Evolutionary conservation across 352 stramenopile species (phyloP).

Genomic region (Pythium oligandrum): DNA sequence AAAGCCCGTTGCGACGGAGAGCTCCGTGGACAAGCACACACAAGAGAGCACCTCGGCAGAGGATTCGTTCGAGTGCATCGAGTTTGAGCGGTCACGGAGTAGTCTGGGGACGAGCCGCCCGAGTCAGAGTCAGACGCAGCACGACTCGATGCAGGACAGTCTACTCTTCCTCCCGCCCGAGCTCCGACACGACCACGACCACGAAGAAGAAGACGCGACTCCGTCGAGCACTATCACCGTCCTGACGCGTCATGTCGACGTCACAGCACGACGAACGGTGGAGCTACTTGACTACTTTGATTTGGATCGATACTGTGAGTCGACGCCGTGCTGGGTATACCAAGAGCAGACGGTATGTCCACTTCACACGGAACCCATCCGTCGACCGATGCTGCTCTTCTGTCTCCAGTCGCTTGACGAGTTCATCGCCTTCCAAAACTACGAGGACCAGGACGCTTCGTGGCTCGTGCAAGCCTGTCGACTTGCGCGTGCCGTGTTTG

Average conservation of each 20-base stretch:
- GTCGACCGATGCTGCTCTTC: slow-evolving; percentile 65
- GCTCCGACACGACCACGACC: slow-evolving; percentile 7
- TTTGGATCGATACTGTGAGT: slow-evolving; percentile 54
- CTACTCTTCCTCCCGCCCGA: slow-evolving; percentile 38
- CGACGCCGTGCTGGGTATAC: slow-evolving; percentile 55
- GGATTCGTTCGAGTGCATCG: slow-evolving; percentile 39
- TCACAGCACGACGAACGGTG: background rate
- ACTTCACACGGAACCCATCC: slow-evolving; percentile 31
- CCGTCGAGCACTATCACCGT: too few species aligned
- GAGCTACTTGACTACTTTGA: slow-evolving; percentile 73
- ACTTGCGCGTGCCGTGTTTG: slow-evolving; percentile 51
- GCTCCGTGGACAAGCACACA: too few species aligned
- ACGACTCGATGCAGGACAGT: slow-evolving; percentile 57
- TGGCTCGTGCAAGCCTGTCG: slow-evolving; percentile 49
- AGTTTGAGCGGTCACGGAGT: slow-evolving; percentile 28
- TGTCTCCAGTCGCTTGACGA: slow-evolving; percentile 71
- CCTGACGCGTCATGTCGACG: background rate
- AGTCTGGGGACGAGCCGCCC: slow-evolving; percentile 19
- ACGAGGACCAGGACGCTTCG: slow-evolving; percentile 19
- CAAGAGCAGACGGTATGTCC: slow-evolving; percentile 29
- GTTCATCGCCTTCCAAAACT: slow-evolving; percentile 43
- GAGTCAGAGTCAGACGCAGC: slow-evolving; percentile 30
- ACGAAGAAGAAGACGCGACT: too few species aligned
- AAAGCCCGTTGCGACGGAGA: background rate
- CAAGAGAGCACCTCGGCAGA: slow-evolving; percentile 8